phyloP scores from a whole-genome alignment of 768 basidiomycete genomes.

The Suillus subluteus region DNA sequence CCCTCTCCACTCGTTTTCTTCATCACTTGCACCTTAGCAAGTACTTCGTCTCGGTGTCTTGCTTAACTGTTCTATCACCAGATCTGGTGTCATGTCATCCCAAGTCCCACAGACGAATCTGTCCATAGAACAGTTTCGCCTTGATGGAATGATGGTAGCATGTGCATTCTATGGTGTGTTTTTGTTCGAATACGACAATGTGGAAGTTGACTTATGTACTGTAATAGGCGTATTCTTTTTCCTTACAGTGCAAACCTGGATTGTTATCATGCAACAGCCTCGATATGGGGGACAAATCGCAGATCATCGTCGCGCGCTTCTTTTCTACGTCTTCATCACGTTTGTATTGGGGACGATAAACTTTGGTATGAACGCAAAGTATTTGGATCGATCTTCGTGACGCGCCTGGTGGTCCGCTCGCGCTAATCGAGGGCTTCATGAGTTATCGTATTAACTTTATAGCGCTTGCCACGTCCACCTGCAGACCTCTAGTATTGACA shows the following conservation, averaged over 20 bases:
- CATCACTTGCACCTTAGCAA: not conserved
- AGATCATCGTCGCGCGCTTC: constrained; percentile 14
- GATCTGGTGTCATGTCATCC: constrained; percentile 20
- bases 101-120: constrained; percentile 21
- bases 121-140: constrained; percentile 31
- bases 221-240: constrained; percentile 26
- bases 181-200: not conserved
- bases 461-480: constrained; percentile 15
- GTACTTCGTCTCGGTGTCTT: not conserved
- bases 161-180: constrained; percentile 25
- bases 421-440: constrained; percentile 18
- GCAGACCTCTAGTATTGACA: not conserved
- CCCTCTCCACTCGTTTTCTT: not conserved
- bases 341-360: constrained; percentile 32
- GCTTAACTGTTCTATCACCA: no score
- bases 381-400: constrained; percentile 37
- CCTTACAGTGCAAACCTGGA: constrained; percentile 22
- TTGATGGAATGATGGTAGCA: constrained; percentile 24
- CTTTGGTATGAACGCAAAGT: constrained; percentile 28
- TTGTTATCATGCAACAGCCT: constrained; percentile 11
- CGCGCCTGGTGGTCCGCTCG: constrained; percentile 17
- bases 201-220: not conserved
- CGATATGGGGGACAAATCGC: not conserved
- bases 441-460: constrained; percentile 25
- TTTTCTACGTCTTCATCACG: constrained; percentile 29